These are phyloP conservation scores for Mycena venus DNA, from an alignment of 768 basidiomycete species.

Conservation along the genomic window DNA sequence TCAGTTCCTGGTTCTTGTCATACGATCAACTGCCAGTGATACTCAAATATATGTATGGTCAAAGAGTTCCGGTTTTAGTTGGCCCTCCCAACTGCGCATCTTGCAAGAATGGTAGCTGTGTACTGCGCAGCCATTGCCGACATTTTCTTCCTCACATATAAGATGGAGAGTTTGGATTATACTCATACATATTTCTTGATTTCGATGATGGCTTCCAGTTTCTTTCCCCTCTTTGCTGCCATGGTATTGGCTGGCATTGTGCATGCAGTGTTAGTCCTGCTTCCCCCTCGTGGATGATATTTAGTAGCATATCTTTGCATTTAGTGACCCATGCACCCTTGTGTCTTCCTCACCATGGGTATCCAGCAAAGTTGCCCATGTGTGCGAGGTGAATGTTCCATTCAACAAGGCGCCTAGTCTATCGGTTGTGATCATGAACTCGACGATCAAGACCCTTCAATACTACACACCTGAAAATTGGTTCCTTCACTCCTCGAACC, in stretches of 20 bases:
- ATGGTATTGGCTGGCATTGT: neutral
- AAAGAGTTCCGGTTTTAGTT: too few relatives aligned
- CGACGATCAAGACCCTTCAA: conserved; percentile 23
- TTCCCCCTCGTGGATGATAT: too few relatives aligned
- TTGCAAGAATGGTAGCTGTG: too few relatives aligned
- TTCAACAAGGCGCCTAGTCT: conserved; percentile 28
- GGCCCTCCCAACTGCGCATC: too few relatives aligned
- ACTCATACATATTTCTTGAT: too few relatives aligned
- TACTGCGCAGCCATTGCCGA: too few relatives aligned
- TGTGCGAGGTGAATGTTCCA: conserved; percentile 29
- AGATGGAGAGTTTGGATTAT: too few relatives aligned
- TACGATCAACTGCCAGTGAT: too few relatives aligned
- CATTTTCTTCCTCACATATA: too few relatives aligned
- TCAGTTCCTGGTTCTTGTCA: too few relatives aligned
- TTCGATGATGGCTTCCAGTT: conserved; percentile 8
- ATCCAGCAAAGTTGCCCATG: conserved; percentile 24
- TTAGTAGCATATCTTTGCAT: neutral
- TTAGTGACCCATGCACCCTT: conserved; percentile 25
- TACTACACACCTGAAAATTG: conserved; percentile 28
- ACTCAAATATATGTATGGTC: too few relatives aligned
- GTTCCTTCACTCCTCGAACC: conserved; percentile 33
- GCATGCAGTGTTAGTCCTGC: conserved; percentile 5
- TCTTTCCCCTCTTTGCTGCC: conserved; percentile 16
- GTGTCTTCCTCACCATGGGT: conserved; percentile 27
- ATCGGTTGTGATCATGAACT: conserved; percentile 22